Evolutionary conservation across 1,284 basidiomycete genomes (phyloP).

Genomic region (Schizopora paradoxa): DNA sequence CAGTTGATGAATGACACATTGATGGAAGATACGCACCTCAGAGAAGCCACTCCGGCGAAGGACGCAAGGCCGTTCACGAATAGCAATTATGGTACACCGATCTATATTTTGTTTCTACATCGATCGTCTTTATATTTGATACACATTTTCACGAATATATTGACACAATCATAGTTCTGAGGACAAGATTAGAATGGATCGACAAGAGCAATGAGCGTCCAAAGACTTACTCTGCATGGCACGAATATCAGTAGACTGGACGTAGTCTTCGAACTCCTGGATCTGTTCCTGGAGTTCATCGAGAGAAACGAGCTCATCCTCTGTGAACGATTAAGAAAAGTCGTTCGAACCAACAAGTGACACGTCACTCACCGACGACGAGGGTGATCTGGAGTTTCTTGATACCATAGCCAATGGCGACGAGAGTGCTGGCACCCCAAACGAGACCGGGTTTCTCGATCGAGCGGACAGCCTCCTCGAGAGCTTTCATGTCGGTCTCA

Average conservation of each 20-base stretch:
- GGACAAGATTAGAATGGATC: no score
- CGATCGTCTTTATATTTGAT: no score
- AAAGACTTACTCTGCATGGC: constrained; percentile 81
- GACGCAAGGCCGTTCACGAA: no score
- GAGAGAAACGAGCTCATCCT: constrained; percentile 92
- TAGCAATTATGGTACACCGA: no score
- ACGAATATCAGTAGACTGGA: constrained; percentile 90
- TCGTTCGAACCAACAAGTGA: constrained; percentile 2
- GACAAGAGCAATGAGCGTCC: no score
- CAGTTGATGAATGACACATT: no score
- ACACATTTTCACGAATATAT: no score
- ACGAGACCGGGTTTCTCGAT: constrained; percentile 90
- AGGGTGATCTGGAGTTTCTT: constrained; percentile 91
- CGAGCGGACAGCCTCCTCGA: constrained; percentile 82
- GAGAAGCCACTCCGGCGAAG: no score
- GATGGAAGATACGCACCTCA: no score
- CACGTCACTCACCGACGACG: constrained; percentile 72
- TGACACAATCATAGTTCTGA: no score
- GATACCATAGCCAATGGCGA: constrained; percentile 93
- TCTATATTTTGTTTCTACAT: no score
- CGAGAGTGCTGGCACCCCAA: constrained; percentile 91
- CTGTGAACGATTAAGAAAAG: constrained; percentile 25
- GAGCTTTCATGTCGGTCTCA: constrained; percentile 91
- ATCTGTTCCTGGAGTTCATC: constrained; percentile 94
- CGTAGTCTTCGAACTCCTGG: constrained; percentile 86